Evolutionary conservation across 768 basidiomycete genomes (phyloP), one percentile per base, ranked within the genome.

Genomic region (Infundibulicybe gibba): DNA sequence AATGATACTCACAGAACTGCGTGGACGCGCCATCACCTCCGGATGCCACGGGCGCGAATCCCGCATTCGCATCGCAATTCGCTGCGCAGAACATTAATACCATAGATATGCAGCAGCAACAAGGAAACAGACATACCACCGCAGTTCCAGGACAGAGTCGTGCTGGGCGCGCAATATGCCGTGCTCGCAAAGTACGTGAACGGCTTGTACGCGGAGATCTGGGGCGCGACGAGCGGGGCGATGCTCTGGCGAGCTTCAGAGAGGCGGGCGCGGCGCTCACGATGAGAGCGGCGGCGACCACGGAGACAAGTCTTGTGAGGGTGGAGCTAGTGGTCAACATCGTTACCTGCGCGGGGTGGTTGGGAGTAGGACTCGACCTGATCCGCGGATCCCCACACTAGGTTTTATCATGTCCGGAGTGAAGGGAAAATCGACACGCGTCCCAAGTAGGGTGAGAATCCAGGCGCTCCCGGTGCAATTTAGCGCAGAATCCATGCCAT

Each of bases 1-100:
- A n/a, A 16, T 2, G 15, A 39, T 15, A 51, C 64, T 48, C 38
- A 72, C 77, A 78, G 48, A 59, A 72, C 49, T 73, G 71, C 21
- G 65, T 55, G 9, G 40, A 40, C 14, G 44, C 40, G 11, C 72
- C 75, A 45, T 76, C 63, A 6, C 76, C 75, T 10, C 77, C 76
- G 13, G 75, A 69, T 6, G 70, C 72, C 2, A 67, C 58, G 6
- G 72, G 71, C 12, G 66, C 59, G 48, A 78, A 77, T 41, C 53
- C 61, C 1, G 70, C 47, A 43, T 73, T 76, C 6, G 66, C 66
- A 11, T 61, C 45, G 46, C 76, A 76, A 45, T 65, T 69, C 1
- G 56, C 75, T 74, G 35, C 17, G n/a, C n/a, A 10, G 14, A n/a
- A n/a, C n/a, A n/a, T n/a, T n/a, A n/a, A n/a, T n/a, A n/a, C n/a